Base-by-base conservation (phyloP, 2,329 filamentous ascomycete species). In the Pseudocercospora fijiensis region DNA sequence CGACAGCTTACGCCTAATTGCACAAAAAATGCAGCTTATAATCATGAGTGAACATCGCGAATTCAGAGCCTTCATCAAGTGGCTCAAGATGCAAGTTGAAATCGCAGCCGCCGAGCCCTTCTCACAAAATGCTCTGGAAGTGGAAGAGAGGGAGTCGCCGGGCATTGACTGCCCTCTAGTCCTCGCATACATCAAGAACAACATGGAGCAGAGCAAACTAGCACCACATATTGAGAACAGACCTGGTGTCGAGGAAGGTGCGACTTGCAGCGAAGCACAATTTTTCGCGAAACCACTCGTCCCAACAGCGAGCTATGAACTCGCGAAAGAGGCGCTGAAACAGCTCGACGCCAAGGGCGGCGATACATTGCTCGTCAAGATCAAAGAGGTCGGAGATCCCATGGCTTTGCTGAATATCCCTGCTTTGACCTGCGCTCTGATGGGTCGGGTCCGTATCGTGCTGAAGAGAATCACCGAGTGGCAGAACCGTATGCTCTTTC, bases 11-110 rank as follows among this genome's bases (percentile, higher is more conserved):
- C 87, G 86, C 52, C 80, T 96, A 3, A 82, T 93, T 0, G 87
- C 87, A 0, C 88, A 96, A 73, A 90, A 88, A 60, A 84, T 94
- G 1, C 80, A 96, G 13, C 81, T 88, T 4, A 82, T 88, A 60
- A 85, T 89, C 27, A 88, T 90, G 73, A 86, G 90, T 61, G 94
- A 98, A 76, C 84, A 94, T 16, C 84, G 88, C 26, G 85, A 92
- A 57, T 98, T 96, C 71, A 76, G 80, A 1, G 84, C 86, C 4
- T 98, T 97, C 74, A 93, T 91, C 0, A 82, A 84, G 59, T 98
- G 94, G 94, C 80, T 98, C 57, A 87, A 88, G 33, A 85, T 92
- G 71, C 88, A 93, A 72, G 94, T 96, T 63, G 91, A 96, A 67
- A 85, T 89, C 13, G 85, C 94, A 52, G 86, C 86, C 5, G 86